Conservation (phyloP, 495 filamentous ascomycete species). For the Usnea hakonensis region DNA sequence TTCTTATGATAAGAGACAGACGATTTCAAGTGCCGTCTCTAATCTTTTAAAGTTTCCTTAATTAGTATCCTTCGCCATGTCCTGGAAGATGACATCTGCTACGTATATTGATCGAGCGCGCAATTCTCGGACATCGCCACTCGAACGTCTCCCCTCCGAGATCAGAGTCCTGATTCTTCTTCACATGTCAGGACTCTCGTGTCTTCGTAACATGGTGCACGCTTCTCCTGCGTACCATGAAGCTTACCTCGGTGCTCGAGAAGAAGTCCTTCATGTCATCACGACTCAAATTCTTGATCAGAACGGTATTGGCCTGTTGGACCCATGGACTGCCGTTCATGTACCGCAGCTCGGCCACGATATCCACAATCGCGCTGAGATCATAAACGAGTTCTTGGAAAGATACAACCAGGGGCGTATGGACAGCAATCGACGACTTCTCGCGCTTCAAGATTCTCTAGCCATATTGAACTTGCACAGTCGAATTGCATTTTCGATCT, state of each 20-base stretch:
- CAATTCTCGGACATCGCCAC: not conserved
- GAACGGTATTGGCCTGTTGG: not conserved
- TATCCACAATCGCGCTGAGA: not conserved
- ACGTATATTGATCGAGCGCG: not conserved
- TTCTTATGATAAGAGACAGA: too few species aligned
- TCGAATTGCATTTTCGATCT: not conserved
- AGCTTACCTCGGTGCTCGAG: not conserved
- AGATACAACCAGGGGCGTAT: not conserved
- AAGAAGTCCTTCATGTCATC: not conserved
- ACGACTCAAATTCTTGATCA: not conserved
- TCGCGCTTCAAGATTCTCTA: not conserved
- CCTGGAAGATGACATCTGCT: not conserved
- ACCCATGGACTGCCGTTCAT: slow-evolving; percentile 2
- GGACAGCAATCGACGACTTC: not conserved
- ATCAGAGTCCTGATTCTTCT: not conserved
- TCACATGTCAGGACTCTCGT: not conserved
- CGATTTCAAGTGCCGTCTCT: too few species aligned
- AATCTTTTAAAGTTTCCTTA: too few species aligned
- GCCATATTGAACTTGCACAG: not conserved
- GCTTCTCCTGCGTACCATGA: slow-evolving; percentile 1
- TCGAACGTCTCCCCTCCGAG: not conserved
- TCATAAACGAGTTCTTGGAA: not conserved
- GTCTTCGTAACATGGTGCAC: not conserved
- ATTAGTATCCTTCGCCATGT: too few species aligned
- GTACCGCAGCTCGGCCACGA: not conserved